A percentile compares a stretch with the other conserved stretches of the same genome.
phyloP scores from a whole-genome alignment of 2,329 filamentous ascomycete genomes.

The Mollisia scopiformis region DNA sequence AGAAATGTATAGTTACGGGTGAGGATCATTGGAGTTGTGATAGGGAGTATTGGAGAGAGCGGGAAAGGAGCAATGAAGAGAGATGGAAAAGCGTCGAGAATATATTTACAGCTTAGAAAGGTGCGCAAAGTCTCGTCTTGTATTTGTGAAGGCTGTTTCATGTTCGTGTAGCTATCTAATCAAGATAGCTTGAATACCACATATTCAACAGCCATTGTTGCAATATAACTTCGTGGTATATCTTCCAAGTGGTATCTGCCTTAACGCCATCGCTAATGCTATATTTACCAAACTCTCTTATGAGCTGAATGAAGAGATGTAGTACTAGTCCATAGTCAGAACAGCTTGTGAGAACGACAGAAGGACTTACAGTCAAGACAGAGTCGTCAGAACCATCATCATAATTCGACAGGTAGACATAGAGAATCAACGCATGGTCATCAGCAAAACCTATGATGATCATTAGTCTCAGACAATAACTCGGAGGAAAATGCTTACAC shows the following conservation, averaged over 20 bases:
- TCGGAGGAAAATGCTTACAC: constrained; percentile 54
- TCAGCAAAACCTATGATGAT: constrained; percentile 65
- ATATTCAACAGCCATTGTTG: background rate
- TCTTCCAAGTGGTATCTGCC: constrained; percentile 17
- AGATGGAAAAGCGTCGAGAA: background rate
- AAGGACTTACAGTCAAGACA: constrained; percentile 69
- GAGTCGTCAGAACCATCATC: constrained; percentile 72
- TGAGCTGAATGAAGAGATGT: constrained; percentile 58
- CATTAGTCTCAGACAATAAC: constrained; percentile 23
- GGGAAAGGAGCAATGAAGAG: background rate
- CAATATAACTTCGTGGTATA: background rate
- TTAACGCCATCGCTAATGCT: constrained; percentile 26
- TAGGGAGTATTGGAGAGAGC: background rate
- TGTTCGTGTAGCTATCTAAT: no score
- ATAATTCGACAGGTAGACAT: constrained; percentile 77
- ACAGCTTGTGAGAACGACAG: background rate
- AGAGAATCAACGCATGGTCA: constrained; percentile 79
- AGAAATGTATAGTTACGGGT: background rate
- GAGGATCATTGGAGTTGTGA: background rate
- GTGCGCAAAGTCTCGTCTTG: background rate
- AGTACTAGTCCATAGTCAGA: no score
- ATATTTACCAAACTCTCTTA: constrained; percentile 18
- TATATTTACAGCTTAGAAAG: background rate
- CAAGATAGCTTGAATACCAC: background rate
- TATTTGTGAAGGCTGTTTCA: background rate